Percentiles rank a stretch among this genome's conserved stretches.
These are phyloP conservation scores for Tuber brumale DNA, from an alignment of 495 filamentous ascomycete species.

Conservation along the genomic window DNA sequence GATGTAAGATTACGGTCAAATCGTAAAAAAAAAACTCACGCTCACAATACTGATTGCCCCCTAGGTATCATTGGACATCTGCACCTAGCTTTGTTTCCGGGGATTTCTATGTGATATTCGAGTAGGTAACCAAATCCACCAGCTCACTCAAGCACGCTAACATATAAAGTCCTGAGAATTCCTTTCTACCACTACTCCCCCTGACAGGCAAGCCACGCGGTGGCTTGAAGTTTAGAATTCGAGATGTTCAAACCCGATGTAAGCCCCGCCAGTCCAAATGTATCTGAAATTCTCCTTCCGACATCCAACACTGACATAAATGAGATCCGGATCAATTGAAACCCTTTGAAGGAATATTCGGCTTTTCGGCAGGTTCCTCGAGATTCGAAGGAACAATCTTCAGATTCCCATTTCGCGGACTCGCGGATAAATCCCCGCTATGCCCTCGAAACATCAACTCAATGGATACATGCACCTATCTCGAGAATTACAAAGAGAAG, in stretches of 20 bases:
- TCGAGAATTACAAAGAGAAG: slow-evolving; percentile 18
- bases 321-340: slow-evolving; percentile 42
- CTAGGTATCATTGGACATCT: slow-evolving; percentile 48
- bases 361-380: slow-evolving; percentile 31
- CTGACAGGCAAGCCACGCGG: slow-evolving; percentile 30
- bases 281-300: background rate
- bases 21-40: background rate
- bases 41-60: slow-evolving; percentile 8
- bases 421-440: slow-evolving; percentile 6
- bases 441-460: background rate
- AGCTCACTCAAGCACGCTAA: background rate
- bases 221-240: slow-evolving; percentile 32
- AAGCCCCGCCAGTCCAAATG: background rate
- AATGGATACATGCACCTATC: slow-evolving; percentile 6
- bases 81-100: slow-evolving; percentile 46
- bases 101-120: slow-evolving; percentile 44
- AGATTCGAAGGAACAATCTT: slow-evolving; percentile 46
- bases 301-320: background rate
- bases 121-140: slow-evolving; percentile 31
- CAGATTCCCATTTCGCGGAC: slow-evolving; percentile 42
- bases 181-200: slow-evolving; percentile 38
- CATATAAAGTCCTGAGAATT: slow-evolving; percentile 41
- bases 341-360: slow-evolving; percentile 45
- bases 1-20: slow-evolving; percentile 26
- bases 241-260: slow-evolving; percentile 26